Percentiles rank a stretch among this genome's conserved stretches.
Evolutionary conservation across 179 eudicot genomes (phyloP).

Genomic region (Gypsophila paniculata): DNA sequence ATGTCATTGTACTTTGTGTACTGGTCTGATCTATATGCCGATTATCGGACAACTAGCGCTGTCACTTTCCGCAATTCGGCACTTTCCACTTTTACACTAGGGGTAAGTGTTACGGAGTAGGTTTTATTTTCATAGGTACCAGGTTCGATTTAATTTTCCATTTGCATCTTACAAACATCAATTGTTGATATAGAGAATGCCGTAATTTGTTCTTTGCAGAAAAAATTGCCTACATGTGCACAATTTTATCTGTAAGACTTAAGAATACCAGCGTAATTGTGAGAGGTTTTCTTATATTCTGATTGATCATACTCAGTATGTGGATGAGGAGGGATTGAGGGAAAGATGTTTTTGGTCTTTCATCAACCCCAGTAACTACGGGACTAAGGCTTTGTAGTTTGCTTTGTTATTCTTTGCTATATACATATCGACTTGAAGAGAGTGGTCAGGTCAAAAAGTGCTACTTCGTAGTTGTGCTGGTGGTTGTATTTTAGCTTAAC

Average conservation of each 20-base stretch:
- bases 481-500: not conserved
- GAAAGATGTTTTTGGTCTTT: not conserved
- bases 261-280: not conserved
- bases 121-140: not conserved
- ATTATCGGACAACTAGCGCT: slow-evolving; percentile 26
- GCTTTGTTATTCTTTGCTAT: not conserved
- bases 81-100: slow-evolving; percentile 42
- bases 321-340: not conserved
- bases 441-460: not conserved
- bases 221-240: not conserved
- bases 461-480: not conserved
- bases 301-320: not conserved
- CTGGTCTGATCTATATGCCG: slow-evolving; percentile 45
- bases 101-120: slow-evolving; percentile 41
- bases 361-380: not conserved
- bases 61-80: slow-evolving; percentile 44
- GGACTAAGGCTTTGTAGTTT: not conserved
- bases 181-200: not conserved
- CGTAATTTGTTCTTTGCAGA: not conserved
- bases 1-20: slow-evolving; percentile 47
- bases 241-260: not conserved
- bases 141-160: not conserved
- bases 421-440: not conserved
- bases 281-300: not conserved
- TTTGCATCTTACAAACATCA: not conserved